Evolutionary conservation across 2,329 filamentous ascomycete species (phyloP), one percentile per base, ranked within the genome.

Genomic region (Thelonectria rubi): DNA sequence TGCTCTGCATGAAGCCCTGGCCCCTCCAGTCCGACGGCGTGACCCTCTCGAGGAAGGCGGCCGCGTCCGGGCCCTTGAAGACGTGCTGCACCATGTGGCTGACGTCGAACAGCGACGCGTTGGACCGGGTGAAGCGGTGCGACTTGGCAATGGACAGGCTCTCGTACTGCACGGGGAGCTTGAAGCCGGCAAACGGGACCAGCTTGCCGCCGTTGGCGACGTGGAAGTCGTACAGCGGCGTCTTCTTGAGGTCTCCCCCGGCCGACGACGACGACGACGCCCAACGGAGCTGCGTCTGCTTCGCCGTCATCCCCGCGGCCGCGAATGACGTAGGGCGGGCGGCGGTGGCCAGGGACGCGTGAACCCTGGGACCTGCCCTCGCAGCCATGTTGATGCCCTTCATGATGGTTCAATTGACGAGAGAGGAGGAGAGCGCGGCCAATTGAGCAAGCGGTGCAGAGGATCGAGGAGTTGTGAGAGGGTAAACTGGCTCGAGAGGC

Each of bases 51-150:
- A 99, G 86, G 75, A 98, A 95, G 5, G 86, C 86, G 24, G 90
- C 85, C 5, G 92, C 94, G 34, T 91, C 91, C 7, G 92, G 88
- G 0, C 95, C 95, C 53, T 87, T 87, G 75, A 99, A 88, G 68
- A 89, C 86, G 77, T 97, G 93, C 80, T 97, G 94, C 65, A 90
- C 93, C 94, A 98, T 98, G 81, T 98, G 95, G 76, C 91, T 91
- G 56, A 98, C 95, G 78, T 99, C 95, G 74, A 99, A 99, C 66
- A 99, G 81, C 66, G 93, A 97, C 60, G 92, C 91, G 78, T 94
- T 91, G 70, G 88, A 85, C 56, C 95, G 88, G 15, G 95, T 98
- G 85, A 94, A 97, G 71, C 88, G 85, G 82, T 98, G 95, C 54
- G 93, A 97, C 63, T 93, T 91, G 68, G 87, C 84, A 65, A 97